Evolutionary conservation across 495 filamentous ascomycete species (phyloP).

Genomic region (Neurospora sp.): DNA sequence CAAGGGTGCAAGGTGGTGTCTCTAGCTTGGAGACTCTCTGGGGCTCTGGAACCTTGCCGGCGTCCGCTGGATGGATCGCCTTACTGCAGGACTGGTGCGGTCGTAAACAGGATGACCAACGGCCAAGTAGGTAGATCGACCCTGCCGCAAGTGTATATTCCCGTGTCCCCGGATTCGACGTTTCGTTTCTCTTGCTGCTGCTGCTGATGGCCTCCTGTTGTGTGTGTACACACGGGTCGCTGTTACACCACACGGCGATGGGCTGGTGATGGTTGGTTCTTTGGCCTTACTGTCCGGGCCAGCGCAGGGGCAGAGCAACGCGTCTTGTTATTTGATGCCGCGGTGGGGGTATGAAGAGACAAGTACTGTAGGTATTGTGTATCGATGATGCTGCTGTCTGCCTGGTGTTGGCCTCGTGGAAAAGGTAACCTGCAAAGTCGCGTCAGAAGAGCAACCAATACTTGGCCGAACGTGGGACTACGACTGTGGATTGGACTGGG

Average conservation of each 20-base stretch:
- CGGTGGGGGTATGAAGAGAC: slow-evolving; percentile 3
- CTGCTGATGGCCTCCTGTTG: neutral
- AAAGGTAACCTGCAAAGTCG: slow-evolving; percentile 25
- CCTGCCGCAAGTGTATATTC: slow-evolving; percentile 1
- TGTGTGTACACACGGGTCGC: slow-evolving; percentile 14
- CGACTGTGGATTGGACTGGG: neutral
- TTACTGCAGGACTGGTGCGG: slow-evolving; percentile 18
- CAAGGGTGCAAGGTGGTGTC: neutral
- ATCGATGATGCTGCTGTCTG: neutral
- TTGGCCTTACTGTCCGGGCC: slow-evolving; percentile 4
- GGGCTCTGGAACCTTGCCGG: slow-evolving; percentile 4
- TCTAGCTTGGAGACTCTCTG: slow-evolving; percentile 7
- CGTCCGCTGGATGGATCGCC: slow-evolving; percentile 18
- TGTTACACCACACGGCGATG: slow-evolving; percentile 25
- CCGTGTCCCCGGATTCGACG: slow-evolving; percentile 19
- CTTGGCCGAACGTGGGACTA: neutral
- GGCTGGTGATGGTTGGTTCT: slow-evolving; percentile 23
- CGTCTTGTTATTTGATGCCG: slow-evolving; percentile 5
- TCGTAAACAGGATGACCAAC: too few species aligned
- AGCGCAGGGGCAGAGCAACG: slow-evolving; percentile 13
- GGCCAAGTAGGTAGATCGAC: slow-evolving; percentile 1
- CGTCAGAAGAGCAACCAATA: slow-evolving; percentile 21
- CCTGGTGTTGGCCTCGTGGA: slow-evolving; percentile 12
- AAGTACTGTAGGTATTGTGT: neutral
- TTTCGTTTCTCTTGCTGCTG: neutral